These are phyloP conservation scores for Gracilaria domingensis DNA, from an alignment of 23 red algal genomes.

Conservation along the genomic window DNA sequence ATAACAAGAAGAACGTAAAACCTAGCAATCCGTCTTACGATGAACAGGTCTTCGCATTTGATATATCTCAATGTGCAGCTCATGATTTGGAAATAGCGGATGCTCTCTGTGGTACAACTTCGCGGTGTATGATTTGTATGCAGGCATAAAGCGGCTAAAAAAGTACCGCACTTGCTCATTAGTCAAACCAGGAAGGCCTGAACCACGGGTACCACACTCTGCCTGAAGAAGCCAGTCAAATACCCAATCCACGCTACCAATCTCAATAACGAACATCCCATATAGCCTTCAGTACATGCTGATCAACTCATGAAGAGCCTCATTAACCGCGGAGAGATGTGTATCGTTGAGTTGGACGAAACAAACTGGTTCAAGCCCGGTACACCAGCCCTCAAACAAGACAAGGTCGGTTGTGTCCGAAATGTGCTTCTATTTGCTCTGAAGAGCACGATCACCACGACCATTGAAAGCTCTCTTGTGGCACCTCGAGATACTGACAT, in stretches of 20 bases:
- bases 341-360: conserved; percentile 7
- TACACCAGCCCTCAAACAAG: conserved; percentile 95
- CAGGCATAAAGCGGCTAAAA: conserved; percentile 93
- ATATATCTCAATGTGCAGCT: conserved; percentile 78
- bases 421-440: conserved; percentile 66
- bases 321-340: conserved; percentile 74
- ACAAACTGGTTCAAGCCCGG: conserved; percentile 67
- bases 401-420: conserved; percentile 69
- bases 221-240: conserved; percentile 93
- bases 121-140: conserved; percentile 84
- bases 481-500: conserved; percentile 80
- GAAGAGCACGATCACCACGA: conserved; percentile 86
- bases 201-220: conserved; percentile 67
- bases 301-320: conserved; percentile 62
- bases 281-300: conserved; percentile 77
- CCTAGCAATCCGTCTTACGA: conserved; percentile 12
- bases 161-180: conserved; percentile 92
- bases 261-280: conserved; percentile 80
- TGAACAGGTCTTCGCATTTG: conserved; percentile 44
- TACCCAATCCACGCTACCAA: conserved; percentile 83
- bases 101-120: conserved; percentile 59
- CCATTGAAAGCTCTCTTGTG: conserved; percentile 92
- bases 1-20: not conserved
- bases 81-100: conserved; percentile 48
- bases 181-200: conserved; percentile 71